Percentiles rank a stretch among this genome's conserved stretches.
Conservation (phyloP, 169 alveolate species). For the Plasmodium gonderi region DNA sequence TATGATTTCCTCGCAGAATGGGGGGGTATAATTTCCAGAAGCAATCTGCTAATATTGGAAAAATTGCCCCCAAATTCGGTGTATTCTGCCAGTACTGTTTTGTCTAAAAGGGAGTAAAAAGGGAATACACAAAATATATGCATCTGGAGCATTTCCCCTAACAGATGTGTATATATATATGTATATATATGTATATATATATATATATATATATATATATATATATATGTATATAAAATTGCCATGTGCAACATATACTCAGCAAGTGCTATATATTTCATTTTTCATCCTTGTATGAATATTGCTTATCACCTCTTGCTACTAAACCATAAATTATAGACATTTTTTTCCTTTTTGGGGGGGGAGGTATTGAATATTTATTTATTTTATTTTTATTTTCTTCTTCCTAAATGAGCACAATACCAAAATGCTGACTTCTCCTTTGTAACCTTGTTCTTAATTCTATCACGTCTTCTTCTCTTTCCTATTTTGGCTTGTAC, state of each 20-base stretch:
- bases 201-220: background rate
- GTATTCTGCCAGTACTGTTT: constrained; percentile 69
- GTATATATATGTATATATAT: background rate
- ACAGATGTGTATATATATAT: background rate
- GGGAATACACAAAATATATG: background rate
- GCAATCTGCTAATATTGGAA: constrained; percentile 67
- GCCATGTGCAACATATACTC: background rate
- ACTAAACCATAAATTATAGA: constrained; percentile 74
- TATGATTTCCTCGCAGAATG: constrained; percentile 71
- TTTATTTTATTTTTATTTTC: background rate
- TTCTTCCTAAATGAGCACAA: background rate
- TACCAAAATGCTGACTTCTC: background rate
- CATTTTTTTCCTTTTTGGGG: constrained; percentile 55
- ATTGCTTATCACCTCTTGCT: constrained; percentile 67
- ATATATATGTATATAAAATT: background rate
- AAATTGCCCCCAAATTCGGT: constrained; percentile 74
- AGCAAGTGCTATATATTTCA: background rate
- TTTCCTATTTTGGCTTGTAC: no score
- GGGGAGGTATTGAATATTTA: background rate
- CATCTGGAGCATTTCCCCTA: background rate
- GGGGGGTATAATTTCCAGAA: constrained; percentile 71
- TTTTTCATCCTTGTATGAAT: background rate
- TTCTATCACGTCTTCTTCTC: background rate
- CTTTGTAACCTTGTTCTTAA: background rate
- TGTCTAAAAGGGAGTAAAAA: constrained; percentile 18